phyloP scores from a whole-genome alignment of 495 filamentous ascomycete species.

The Rhypophila decipiens region DNA sequence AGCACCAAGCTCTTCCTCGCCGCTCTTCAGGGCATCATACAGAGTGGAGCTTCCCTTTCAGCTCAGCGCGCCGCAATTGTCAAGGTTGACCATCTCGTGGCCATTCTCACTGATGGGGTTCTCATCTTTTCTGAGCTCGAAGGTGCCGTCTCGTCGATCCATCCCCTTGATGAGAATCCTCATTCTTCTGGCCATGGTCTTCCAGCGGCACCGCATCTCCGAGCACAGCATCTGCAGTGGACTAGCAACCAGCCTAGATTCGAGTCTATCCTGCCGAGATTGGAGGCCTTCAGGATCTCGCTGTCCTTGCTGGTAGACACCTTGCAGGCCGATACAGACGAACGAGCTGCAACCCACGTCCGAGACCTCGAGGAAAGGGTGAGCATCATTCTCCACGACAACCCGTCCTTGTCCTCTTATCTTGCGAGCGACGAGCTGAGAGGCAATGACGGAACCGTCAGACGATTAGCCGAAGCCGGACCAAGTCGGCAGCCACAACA shows the following conservation, averaged over 20 bases:
- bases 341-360: constrained; percentile 5
- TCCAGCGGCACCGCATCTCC: constrained; percentile 1
- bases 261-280: background rate
- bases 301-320: constrained; percentile 9
- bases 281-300: constrained; percentile 17
- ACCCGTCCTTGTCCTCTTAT: constrained; percentile 7
- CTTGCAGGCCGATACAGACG: constrained; percentile 11
- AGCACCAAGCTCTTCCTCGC: constrained; percentile 6
- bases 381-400: constrained; percentile 3
- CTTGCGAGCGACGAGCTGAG: constrained; percentile 11
- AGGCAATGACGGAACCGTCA: constrained; percentile 3
- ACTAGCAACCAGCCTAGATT: constrained; percentile 10
- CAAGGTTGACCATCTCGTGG: constrained; percentile 16
- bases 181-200: too few species aligned
- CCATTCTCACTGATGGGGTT: constrained; percentile 17
- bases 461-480: background rate
- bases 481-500: too few species aligned
- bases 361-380: constrained; percentile 6
- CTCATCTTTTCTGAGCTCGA: constrained; percentile 21
- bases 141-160: constrained; percentile 3
- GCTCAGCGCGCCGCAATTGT: constrained; percentile 5
- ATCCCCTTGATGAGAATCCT: background rate
- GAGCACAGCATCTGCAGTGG: constrained; percentile 12
- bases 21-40: constrained; percentile 8
- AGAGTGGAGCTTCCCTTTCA: constrained; percentile 4